Evolutionary conservation across 2,329 filamentous ascomycete species (phyloP), one percentile per base, ranked within the genome.

Genomic region (Fusarium beomiforme): DNA sequence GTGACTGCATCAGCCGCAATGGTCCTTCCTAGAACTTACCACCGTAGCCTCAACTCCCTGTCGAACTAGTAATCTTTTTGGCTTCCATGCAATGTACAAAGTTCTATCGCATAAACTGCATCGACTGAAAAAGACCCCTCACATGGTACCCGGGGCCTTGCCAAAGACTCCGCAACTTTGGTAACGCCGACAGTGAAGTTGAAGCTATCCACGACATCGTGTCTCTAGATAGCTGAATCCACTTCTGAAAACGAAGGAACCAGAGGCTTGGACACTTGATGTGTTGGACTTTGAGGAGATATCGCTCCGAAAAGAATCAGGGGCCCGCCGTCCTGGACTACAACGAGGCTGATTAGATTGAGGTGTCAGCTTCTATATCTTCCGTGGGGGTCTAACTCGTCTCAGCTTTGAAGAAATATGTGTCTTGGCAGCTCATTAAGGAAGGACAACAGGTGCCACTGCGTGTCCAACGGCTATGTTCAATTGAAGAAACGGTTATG

Each of bases 171-270:
- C 36, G 55, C 37, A 23, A 46, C 36, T 12, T 31, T 16, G n/a
- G 19, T 16, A 60, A 50, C 46, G 26, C 17, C 26, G 65, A 54
- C 39, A 39, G 49, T 13, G 17, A 39, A 12, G 31, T 69, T 24
- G 56, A 56, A n/a, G 42, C 58, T 17, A 19, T 46, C 19, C 21
- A 58, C 31, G 26, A 36, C 9, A 36, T 36, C 2, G 36, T 49
- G 19, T n/a, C 49, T n/a, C 33, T 46, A 7, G 44, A 39, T 6
- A 26, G 39, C 19, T 73, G 42, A 11, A 41, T 34, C 41, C 43
- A 49, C 44, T 62, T 37, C 39, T 71, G 57, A 46, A 58, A 41
- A 19, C 29, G 31, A 37, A 47, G n/a, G 26, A 56, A 54, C 24
- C 36, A 36, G 11, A 55, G 39, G 39, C 19, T 23, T 49, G 21